Percentiles rank a stretch among this genome's conserved stretches.
Conservation (phyloP, 306 rosid species). For the Malus domestica region ASM211411v1 NC_041797.1:28590501-28591000, state of each 20-base stretch:
- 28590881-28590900: conserved; percentile 69
- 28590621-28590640: neutral
- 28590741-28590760: conserved; percentile 57
- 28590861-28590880: conserved; percentile 66
- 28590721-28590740: conserved; percentile 94
- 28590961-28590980: neutral
- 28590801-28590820: conserved; percentile 61
- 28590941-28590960: conserved; percentile 34
- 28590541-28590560: neutral
- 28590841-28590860: conserved; percentile 71
- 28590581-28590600: neutral
- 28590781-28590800: conserved; percentile 68
- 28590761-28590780: conserved; percentile 62
- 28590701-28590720: conserved; percentile 12
- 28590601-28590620: neutral
- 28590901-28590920: conserved; percentile 24
- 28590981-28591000: neutral
- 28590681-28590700: neutral
- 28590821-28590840: conserved; percentile 71
- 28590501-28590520: neutral
- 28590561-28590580: neutral
- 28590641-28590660: neutral
- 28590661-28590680: neutral
- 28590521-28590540: neutral
- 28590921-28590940: conserved; percentile 11